These are phyloP conservation scores for Rachicladosporium sp. DNA, from an alignment of 2,329 filamentous ascomycete species.

Conservation along the genomic window DNA sequence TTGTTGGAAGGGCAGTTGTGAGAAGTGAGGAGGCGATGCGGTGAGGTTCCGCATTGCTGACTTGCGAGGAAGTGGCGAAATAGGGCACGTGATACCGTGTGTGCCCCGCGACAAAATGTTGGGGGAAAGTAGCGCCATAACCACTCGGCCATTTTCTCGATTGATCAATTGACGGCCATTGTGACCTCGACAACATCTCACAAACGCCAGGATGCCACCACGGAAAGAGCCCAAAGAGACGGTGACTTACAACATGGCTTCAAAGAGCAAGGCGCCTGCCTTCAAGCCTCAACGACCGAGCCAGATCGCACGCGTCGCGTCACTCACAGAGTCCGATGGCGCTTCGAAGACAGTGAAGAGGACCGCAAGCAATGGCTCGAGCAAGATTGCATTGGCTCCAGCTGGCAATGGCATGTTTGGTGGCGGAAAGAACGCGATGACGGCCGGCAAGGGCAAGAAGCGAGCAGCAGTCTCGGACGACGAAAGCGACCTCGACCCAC, in stretches of 20 bases:
- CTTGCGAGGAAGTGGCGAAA: too few species aligned
- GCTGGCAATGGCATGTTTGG: constrained; percentile 2
- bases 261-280: constrained; percentile 20
- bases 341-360: not conserved
- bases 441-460: constrained; percentile 1
- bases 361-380: not conserved
- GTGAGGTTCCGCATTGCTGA: too few species aligned
- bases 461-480: constrained; percentile 8
- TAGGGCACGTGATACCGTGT: too few species aligned
- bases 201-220: constrained; percentile 13
- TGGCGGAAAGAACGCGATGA: not conserved
- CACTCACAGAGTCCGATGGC: constrained; percentile 31
- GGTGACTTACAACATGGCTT: constrained; percentile 19
- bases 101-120: too few species aligned
- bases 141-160: too few species aligned
- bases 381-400: not conserved
- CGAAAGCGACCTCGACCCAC: constrained; percentile 8
- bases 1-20: too few species aligned
- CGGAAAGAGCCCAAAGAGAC: constrained; percentile 22
- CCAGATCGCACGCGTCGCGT: constrained; percentile 21
- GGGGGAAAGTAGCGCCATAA: too few species aligned
- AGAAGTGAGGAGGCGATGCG: too few species aligned
- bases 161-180: too few species aligned
- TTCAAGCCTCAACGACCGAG: constrained; percentile 22
- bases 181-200: too few species aligned